phyloP scores from a whole-genome alignment of 139 green algal genomes.

The Micractinium sp. region DNA sequence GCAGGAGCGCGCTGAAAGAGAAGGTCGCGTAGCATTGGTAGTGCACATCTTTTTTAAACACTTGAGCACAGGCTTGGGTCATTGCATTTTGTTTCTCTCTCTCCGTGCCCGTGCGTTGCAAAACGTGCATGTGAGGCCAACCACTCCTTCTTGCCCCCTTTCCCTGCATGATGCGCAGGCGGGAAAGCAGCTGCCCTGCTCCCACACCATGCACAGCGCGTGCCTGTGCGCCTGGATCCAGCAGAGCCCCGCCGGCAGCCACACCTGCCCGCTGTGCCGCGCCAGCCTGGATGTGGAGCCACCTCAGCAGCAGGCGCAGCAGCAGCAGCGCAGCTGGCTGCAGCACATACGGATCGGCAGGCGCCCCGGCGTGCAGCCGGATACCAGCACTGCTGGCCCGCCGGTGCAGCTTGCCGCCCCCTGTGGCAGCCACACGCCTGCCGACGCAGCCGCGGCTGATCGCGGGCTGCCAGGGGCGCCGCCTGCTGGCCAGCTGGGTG shows the following conservation, averaged over 20 bases:
- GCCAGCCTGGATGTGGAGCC: slow-evolving; percentile 72
- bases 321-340: not conserved
- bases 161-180: not conserved
- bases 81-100: too few relatives aligned
- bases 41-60: too few relatives aligned
- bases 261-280: slow-evolving; percentile 92
- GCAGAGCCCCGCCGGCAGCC: slow-evolving; percentile 71
- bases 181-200: slow-evolving; percentile 94
- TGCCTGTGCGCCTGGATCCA: slow-evolving; percentile 98
- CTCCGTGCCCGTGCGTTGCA: too few relatives aligned
- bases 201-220: slow-evolving; percentile 94
- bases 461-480: not conserved
- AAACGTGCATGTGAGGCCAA: too few relatives aligned
- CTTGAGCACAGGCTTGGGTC: too few relatives aligned
- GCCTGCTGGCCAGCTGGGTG: too few relatives aligned
- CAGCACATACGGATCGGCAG: not conserved
- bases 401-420: not conserved
- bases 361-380: not conserved
- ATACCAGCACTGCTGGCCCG: not conserved
- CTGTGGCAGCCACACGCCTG: too few relatives aligned
- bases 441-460: not conserved
- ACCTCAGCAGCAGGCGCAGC: not conserved
- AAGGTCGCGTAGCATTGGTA: too few relatives aligned
- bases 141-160: not conserved
- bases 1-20: too few relatives aligned